These are phyloP conservation scores for Planoprotostelium fungivorum DNA, from an alignment of 78 protist species.

Conservation along the genomic window DNA sequence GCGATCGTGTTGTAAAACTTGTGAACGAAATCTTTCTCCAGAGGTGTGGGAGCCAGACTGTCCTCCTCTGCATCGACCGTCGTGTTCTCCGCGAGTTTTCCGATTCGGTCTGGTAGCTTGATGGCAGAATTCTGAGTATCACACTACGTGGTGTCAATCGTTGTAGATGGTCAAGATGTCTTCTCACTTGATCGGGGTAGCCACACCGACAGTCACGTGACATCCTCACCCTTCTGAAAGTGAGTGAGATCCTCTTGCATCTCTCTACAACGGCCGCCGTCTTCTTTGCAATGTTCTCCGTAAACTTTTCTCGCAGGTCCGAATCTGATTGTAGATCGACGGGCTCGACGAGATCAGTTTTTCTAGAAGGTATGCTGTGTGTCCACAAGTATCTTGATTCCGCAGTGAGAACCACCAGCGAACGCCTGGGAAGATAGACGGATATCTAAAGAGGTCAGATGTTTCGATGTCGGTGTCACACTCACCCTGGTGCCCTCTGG, in stretches of 20 bases:
- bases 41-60: neutral
- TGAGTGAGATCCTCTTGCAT: neutral
- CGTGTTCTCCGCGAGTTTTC: neutral
- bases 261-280: neutral
- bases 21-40: neutral
- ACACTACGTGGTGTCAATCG: neutral
- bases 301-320: neutral
- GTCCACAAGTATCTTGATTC: neutral
- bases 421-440: neutral
- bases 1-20: neutral
- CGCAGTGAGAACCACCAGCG: neutral
- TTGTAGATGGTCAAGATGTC: neutral
- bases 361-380: neutral
- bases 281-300: neutral
- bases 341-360: neutral
- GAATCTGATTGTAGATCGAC: neutral
- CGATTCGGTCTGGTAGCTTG: neutral
- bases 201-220: neutral
- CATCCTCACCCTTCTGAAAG: neutral
- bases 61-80: neutral
- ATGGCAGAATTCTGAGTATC: neutral
- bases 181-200: neutral
- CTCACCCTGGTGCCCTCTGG: neutral
- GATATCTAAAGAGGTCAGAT: neutral
- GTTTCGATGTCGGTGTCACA: neutral